Evolutionary conservation across 2,329 filamentous ascomycete genomes (phyloP).

Genomic region (Acephala macrosclerotiorum): DNA sequence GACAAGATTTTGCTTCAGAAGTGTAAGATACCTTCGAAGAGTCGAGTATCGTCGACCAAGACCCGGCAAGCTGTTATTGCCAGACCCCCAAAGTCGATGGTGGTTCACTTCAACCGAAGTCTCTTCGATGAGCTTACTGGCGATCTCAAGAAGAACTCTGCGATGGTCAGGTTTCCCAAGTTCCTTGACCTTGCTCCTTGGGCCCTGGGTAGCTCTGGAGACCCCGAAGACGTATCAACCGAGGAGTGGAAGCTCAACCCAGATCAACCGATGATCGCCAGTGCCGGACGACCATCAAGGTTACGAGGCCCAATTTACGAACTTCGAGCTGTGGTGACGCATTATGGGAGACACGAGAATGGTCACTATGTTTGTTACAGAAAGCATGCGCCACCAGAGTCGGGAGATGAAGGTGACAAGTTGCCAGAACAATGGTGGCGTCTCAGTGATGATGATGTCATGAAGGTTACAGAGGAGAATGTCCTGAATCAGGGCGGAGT

Average conservation of each 20-base stretch:
- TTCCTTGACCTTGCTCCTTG: constrained; percentile 81
- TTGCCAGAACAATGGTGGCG: constrained; percentile 75
- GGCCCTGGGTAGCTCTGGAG: constrained; percentile 71
- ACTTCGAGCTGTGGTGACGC: constrained; percentile 84
- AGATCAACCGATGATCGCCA: constrained; percentile 75
- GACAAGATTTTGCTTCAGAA: constrained; percentile 69
- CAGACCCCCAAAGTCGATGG: constrained; percentile 79
- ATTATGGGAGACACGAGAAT: constrained; percentile 90
- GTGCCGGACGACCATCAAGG: constrained; percentile 56
- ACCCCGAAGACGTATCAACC: constrained; percentile 42
- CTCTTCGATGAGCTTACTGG: constrained; percentile 87
- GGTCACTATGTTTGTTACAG: constrained; percentile 95
- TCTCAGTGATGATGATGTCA: constrained; percentile 88
- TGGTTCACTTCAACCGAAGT: constrained; percentile 89
- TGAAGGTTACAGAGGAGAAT: constrained; percentile 72
- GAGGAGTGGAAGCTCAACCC: constrained; percentile 79
- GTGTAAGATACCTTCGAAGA: constrained; percentile 71
- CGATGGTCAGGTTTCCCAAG: constrained; percentile 78
- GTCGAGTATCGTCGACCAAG: constrained; percentile 80
- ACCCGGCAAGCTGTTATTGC: constrained; percentile 89
- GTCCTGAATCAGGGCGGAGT: constrained; percentile 80
- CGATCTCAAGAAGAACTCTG: constrained; percentile 82
- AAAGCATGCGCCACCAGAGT: constrained; percentile 60
- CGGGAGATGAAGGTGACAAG: constrained; percentile 41
- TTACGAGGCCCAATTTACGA: constrained; percentile 72